Percentiles rank a stretch among this genome's conserved stretches.
Evolutionary conservation across 2,329 filamentous ascomycete genomes (phyloP).

Genomic region (Pseudogymnoascus verrucosus): DNA sequence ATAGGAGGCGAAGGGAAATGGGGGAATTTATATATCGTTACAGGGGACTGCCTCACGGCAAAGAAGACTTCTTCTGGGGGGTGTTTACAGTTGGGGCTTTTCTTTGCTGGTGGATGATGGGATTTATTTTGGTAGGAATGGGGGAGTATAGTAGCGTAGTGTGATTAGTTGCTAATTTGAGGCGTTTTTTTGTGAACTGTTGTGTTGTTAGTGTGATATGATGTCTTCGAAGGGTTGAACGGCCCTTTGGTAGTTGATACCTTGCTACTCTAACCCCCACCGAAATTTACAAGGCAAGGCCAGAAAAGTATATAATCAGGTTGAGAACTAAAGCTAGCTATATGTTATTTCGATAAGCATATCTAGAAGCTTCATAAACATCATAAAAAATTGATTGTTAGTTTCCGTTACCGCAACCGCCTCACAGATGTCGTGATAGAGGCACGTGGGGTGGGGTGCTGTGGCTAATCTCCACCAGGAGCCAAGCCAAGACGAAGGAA

Average conservation of each 20-base stretch:
- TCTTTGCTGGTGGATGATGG: conserved; percentile 9
- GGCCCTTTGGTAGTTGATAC: too few species aligned
- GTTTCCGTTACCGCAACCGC: background rate
- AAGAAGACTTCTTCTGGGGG: conserved; percentile 9
- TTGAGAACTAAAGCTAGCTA: background rate
- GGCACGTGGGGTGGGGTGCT: background rate
- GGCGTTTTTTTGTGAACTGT: background rate
- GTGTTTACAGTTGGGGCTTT: conserved; percentile 8
- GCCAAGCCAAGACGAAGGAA: background rate
- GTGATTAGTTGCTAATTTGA: conserved; percentile 6
- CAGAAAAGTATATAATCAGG: background rate
- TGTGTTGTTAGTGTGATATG: too few species aligned
- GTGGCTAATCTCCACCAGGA: background rate
- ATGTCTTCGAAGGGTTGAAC: too few species aligned
- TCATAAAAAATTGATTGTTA: too few species aligned
- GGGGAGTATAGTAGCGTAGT: conserved; percentile 7
- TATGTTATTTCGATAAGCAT: background rate
- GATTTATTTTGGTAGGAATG: background rate
- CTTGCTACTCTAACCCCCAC: background rate
- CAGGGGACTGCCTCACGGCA: conserved; percentile 8
- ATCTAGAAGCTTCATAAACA: background rate
- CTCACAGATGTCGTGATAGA: background rate
- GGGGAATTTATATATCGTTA: conserved; percentile 1
- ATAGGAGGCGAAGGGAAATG: background rate
- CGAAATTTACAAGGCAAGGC: background rate